Conservation (phyloP, 108 stramenopile species). For the Mediolabrus comicus region DNA sequence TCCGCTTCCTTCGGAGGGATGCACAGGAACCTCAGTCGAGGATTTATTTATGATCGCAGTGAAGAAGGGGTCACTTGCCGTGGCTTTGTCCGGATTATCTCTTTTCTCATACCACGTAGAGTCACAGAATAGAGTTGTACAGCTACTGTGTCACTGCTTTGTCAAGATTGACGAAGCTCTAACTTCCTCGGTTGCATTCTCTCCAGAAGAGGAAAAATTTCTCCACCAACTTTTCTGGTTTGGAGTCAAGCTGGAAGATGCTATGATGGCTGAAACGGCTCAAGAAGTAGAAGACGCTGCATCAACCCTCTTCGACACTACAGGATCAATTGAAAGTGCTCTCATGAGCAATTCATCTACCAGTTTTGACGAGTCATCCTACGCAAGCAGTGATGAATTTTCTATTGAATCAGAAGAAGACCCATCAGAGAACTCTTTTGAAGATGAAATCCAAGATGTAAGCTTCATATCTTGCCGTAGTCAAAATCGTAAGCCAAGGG, state of each 20-base stretch:
- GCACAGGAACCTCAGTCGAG: constrained; percentile 20
- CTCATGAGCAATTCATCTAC: constrained; percentile 4
- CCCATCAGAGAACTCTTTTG: background rate
- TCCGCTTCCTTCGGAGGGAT: constrained; percentile 27
- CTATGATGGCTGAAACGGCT: constrained; percentile 17
- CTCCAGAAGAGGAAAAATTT: constrained; percentile 41
- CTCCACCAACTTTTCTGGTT: constrained; percentile 51
- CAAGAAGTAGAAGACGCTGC: constrained; percentile 7
- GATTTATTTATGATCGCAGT: constrained; percentile 34
- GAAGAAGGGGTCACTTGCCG: constrained; percentile 35
- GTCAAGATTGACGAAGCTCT: constrained; percentile 25
- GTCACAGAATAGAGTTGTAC: constrained; percentile 29
- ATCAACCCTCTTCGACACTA: background rate
- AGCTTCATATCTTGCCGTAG: constrained; percentile 2
- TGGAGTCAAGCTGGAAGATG: constrained; percentile 55
- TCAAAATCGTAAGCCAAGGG: constrained; percentile 5
- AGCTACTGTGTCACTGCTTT: constrained; percentile 43
- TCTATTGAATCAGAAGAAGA: constrained; percentile 12
- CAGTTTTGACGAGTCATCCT: constrained; percentile 10
- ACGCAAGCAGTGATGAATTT: background rate
- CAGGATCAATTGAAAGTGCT: constrained; percentile 8
- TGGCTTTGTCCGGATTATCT: constrained; percentile 44
- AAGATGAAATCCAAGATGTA: constrained; percentile 6
- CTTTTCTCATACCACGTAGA: constrained; percentile 35
- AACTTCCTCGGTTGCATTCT: background rate